Percentiles rank a stretch among this genome's conserved stretches.
phyloP scores from a whole-genome alignment of 805 yeast genomes.

The Saturnispora mendoncae region DNA sequence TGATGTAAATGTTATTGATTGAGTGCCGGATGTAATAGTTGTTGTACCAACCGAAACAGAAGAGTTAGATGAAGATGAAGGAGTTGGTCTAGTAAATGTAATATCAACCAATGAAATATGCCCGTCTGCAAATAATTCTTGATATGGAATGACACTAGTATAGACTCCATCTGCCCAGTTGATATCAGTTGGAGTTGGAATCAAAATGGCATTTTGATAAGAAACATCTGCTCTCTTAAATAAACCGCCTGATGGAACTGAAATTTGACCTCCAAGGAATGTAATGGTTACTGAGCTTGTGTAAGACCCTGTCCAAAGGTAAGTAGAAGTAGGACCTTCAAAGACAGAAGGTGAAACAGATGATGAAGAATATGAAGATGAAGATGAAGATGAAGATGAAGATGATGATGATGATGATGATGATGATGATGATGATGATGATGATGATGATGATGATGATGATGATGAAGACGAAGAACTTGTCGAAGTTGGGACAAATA shows the following conservation, averaged over 20 bases:
- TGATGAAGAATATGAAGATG: too few species aligned
- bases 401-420: too few species aligned
- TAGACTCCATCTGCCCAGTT: not conserved
- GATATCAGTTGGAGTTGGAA: slow-evolving; percentile 5
- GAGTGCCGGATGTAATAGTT: too few species aligned
- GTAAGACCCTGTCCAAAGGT: not conserved
- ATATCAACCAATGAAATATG: not conserved
- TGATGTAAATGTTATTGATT: not conserved
- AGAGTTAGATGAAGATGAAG: not conserved
- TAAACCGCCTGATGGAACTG: not conserved
- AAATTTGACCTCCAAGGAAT: not conserved
- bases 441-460: too few species aligned
- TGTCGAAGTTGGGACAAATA: not conserved
- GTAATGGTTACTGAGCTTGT: not conserved
- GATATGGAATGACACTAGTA: not conserved
- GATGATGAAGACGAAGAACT: too few species aligned
- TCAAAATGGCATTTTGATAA: not conserved
- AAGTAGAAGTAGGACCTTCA: not conserved
- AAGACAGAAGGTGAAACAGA: not conserved
- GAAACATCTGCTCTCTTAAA: slow-evolving; percentile 1
- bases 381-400: too few species aligned
- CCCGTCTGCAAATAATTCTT: not conserved
- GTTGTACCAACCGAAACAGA: not conserved
- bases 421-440: too few species aligned
- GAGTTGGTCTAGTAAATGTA: not conserved